These are phyloP conservation scores for Zasmidium cellare DNA, from an alignment of 2,329 filamentous ascomycete genomes.

Conservation along the genomic window DNA sequence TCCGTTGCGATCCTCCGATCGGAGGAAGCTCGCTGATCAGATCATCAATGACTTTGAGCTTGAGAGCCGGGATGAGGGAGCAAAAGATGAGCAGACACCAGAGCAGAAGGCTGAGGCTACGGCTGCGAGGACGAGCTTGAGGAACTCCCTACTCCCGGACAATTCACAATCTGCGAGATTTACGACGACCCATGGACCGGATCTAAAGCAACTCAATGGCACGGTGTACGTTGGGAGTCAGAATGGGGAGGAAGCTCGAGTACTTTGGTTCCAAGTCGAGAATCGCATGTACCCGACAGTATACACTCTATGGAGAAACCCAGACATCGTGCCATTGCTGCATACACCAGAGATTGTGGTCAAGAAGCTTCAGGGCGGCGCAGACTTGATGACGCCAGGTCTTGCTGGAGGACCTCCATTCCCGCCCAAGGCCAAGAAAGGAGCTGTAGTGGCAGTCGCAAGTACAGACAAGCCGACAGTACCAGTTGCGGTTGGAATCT, in stretches of 20 bases:
- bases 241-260: constrained; percentile 56
- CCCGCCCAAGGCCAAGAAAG: constrained; percentile 58
- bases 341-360: constrained; percentile 63
- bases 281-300: constrained; percentile 57
- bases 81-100: constrained; percentile 35
- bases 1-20: constrained; percentile 66
- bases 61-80: constrained; percentile 12
- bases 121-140: constrained; percentile 50
- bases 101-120: constrained; percentile 47
- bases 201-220: constrained; percentile 61
- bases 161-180: constrained; percentile 64
- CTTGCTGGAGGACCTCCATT: constrained; percentile 65
- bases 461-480: constrained; percentile 60
- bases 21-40: constrained; percentile 65
- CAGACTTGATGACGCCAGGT: constrained; percentile 69
- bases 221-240: constrained; percentile 65
- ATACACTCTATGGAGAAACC: constrained; percentile 67
- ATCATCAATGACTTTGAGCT: constrained; percentile 65
- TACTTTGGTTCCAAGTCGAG: constrained; percentile 65
- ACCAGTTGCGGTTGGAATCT: constrained; percentile 64
- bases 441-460: constrained; percentile 63
- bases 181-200: constrained; percentile 63
- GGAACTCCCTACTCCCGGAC: constrained; percentile 63
- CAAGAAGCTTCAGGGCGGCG: constrained; percentile 63
- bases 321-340: constrained; percentile 62